Base-by-base conservation (phyloP, 1,284 basidiomycete genomes). In the Austropuccinia psidii region DNA sequence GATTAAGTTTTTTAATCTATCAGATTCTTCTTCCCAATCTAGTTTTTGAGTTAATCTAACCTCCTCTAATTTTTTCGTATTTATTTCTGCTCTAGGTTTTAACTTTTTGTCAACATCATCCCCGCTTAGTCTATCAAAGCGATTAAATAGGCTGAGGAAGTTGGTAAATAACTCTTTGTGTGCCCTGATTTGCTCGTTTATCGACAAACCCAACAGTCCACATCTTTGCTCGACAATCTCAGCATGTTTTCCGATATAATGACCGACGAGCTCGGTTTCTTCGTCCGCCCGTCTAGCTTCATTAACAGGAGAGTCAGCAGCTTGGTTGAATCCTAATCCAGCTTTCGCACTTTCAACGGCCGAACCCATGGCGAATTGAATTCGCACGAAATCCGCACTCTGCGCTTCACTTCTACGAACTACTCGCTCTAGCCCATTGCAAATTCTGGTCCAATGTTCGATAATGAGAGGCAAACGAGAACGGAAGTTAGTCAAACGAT, bases 371-470 rank as follows among this genome's bases (percentile, higher is more conserved):
- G 57, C 69, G 33, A 72, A 50, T 27, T 72, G 69, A 49, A 72
- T 72, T 37, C 58, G 47, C 27, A 37, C 62, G 35, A 91, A 81
- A 81, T 95, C 92, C 37, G 89, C 87, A 85, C 89, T 88, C 83
- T 89, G 88, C 82, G 89, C 88, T 84, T 92, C 90, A 78, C 89
- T 85, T 82, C 92, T 87, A 82, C 88, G 89, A 67, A 93, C 86
- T 76, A 91, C 86, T 76, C 91, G 87, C 82, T 96, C 93, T 8
- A 88, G 85, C 50, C 93, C 84, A 68, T 90, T 83, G 79, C 89
- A 90, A 79, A 96, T 89, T 77, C 90, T 87, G 78, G 93, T 91
- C 89, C 91, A 93, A 79, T 92, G 88, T 76, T 93, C 90, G 72
- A 96, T 89, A 54, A 95, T 82, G 4, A 86, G 83, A 50, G 84